A percentile compares a stretch with the other conserved stretches of the same genome.
Evolutionary conservation across 805 yeast species (phyloP).

Genomic region (Pichia exigua): DNA sequence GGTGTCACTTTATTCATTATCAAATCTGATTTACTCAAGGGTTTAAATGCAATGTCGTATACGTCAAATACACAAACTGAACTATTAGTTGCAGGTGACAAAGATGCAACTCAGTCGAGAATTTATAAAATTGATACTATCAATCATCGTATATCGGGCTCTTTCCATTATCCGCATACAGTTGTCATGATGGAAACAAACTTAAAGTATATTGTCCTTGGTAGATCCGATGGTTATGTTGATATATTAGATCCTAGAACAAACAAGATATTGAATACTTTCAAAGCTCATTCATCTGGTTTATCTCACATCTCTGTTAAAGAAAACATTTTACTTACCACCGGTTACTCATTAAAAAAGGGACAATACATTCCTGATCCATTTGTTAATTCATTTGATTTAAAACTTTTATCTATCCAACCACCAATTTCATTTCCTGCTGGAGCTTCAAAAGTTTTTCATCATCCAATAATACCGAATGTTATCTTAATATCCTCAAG

Average conservation of each 20-base stretch:
- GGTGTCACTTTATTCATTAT: constrained; percentile 40
- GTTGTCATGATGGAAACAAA: constrained; percentile 42
- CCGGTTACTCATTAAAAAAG: constrained; percentile 68
- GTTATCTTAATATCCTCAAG: constrained; percentile 66
- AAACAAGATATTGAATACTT: constrained; percentile 39
- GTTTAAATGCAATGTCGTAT: constrained; percentile 35
- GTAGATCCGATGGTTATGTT: constrained; percentile 49
- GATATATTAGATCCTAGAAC: constrained; percentile 57
- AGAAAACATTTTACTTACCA: constrained; percentile 64
- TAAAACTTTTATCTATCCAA: constrained; percentile 59
- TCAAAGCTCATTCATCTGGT: constrained; percentile 52
- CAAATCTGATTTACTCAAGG: constrained; percentile 23
- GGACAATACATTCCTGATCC: constrained; percentile 62
- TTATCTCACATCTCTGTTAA: constrained; percentile 58
- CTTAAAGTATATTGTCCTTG: constrained; percentile 49
- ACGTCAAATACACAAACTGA: constrained; percentile 35
- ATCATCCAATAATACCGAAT: constrained; percentile 83
- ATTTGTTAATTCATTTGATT: constrained; percentile 73
- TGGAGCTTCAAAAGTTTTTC: constrained; percentile 76
- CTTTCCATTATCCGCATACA: constrained; percentile 36
- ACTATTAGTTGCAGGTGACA: constrained; percentile 36
- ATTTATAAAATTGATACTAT: constrained; percentile 37
- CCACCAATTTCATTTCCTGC: constrained; percentile 84
- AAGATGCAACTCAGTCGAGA: constrained; percentile 21
- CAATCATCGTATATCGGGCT: constrained; percentile 30